Base-by-base conservation (phyloP, 1,284 basidiomycete species). In the Mycena citricolor region DNA sequence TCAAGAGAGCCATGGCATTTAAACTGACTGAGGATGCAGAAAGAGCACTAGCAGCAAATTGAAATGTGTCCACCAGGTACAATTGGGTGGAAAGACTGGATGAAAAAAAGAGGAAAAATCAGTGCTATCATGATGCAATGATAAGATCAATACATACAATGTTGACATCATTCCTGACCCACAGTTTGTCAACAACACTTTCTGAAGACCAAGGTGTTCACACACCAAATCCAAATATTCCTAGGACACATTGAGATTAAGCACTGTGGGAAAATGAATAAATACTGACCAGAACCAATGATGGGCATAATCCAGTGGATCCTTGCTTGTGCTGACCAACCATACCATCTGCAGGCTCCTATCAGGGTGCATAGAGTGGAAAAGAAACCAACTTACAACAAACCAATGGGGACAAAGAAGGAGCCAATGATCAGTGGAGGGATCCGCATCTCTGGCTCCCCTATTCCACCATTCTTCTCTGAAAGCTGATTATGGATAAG, bases 261-360 rank as follows among this genome's bases (percentile, higher is more conserved):
- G 73, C 5, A 69, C 68, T 32, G 69, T 65, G 10, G 39, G 43
- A 32, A 8, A n/a, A 5, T 20, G 17, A 26, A 25, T 1, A 28
- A 20, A 33, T 23, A 47, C 45, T 25, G 13, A 44, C 49, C 66
- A n/a, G 81, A 69, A 2, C 83, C 82, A 40, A 85, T 76, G 51
- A 86, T 82, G n/a, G 82, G 82, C 75, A 84, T 76, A 28, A 84
- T 83, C 79, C 79, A 84, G 57, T 84, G 81, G 2, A 75, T 54
- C 30, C 64, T 64, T 1, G 76, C 75, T 47, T 79, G 65, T 4
- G 81, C 81, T 3, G 80, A 79, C 83, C 82, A 86, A 14, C 83
- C 83, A 53, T 83, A 86, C 82, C 77, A 80, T 54, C 72, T 76
- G 32, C 17, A 32, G 17, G 21, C 39, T 6, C 21, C 26, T 39